Conservation (phyloP, 345 rosid genomes). For the Odontarrhena argentea region DNA sequence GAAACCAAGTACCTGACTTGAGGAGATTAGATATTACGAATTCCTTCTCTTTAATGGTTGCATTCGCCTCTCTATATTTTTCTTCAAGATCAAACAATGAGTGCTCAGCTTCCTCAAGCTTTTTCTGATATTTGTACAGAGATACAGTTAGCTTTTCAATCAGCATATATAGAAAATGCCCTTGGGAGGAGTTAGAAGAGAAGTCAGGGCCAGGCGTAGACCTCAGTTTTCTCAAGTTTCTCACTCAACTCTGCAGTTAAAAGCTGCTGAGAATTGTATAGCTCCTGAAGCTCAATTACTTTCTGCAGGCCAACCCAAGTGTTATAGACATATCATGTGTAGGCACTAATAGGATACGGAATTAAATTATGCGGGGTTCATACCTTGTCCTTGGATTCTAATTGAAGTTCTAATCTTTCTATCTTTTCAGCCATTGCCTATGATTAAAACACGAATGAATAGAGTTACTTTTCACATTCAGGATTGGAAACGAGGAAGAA, state of each 20-base stretch:
- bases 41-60: slow-evolving; percentile 87
- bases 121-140: slow-evolving; percentile 57
- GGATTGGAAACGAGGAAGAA: slow-evolving; percentile 13
- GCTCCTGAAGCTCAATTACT: slow-evolving; percentile 85
- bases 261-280: slow-evolving; percentile 72
- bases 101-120: slow-evolving; percentile 83
- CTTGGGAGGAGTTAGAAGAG: slow-evolving; percentile 3
- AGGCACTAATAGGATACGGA: slow-evolving; percentile 1
- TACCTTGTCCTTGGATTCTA: slow-evolving; percentile 93
- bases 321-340: background rate
- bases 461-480: slow-evolving; percentile 9
- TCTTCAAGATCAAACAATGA: slow-evolving; percentile 87
- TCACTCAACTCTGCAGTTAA: slow-evolving; percentile 69
- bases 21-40: slow-evolving; percentile 86
- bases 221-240: slow-evolving; percentile 91
- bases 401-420: slow-evolving; percentile 86
- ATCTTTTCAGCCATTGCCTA: slow-evolving; percentile 98
- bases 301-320: slow-evolving; percentile 51
- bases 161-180: background rate
- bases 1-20: slow-evolving; percentile 63
- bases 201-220: slow-evolving; percentile 32
- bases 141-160: slow-evolving; percentile 32
- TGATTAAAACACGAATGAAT: slow-evolving; percentile 14
- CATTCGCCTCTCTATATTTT: slow-evolving; percentile 90
- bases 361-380: slow-evolving; percentile 14